Base-by-base conservation (phyloP, 2,329 filamentous ascomycete species). In the Sphaceloma murrayae region DNA sequence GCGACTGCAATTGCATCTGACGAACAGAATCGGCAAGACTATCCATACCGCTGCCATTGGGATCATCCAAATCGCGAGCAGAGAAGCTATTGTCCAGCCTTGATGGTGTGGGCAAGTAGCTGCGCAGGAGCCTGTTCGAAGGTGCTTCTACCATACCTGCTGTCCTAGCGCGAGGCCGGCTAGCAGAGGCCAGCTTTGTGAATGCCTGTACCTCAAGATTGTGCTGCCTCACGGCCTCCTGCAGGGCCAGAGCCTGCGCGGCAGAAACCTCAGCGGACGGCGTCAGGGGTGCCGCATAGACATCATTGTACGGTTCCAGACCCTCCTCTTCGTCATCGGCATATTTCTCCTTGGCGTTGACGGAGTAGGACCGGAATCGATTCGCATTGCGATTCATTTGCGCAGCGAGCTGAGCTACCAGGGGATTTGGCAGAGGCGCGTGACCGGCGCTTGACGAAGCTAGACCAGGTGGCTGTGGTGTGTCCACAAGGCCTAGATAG, bases 331-430 rank as follows among this genome's bases (percentile, higher is more conserved):
- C 82, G 43, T 93, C 88, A 55, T 93, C 86, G 2, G 84, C 88
- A 56, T 96, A 96, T 62, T 91, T 93, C 61, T 96, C 89, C 64
- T 94, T 95, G 46, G 94, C 93, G 63, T 98, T 98, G 52, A 98
- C 91, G 1, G 91, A 98, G 63, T 95, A 96, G 1, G 91, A 98
- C 34, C 91, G 80, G 70, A 96, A 94, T 43, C 91, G 79, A 61
- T 84, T 96, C 33, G 81, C 74, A 54, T 84, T 83, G 59, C 77
- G 83, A 51, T 80, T 82, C 52, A 85, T 78, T 58, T 85, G 81
- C 59, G 85, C 81, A 49, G 80, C 79, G 49, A 89, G 69, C 56
- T 83, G 83, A 33, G 82, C 80, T 24, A 89, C 71, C 52, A 86
- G 82, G 1, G 46, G 49, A 14, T 48, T 29, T 4, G 33, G 34